Conservation (phyloP, 2,329 filamentous ascomycete species). For the Sporothrix euskadiensis region DNA sequence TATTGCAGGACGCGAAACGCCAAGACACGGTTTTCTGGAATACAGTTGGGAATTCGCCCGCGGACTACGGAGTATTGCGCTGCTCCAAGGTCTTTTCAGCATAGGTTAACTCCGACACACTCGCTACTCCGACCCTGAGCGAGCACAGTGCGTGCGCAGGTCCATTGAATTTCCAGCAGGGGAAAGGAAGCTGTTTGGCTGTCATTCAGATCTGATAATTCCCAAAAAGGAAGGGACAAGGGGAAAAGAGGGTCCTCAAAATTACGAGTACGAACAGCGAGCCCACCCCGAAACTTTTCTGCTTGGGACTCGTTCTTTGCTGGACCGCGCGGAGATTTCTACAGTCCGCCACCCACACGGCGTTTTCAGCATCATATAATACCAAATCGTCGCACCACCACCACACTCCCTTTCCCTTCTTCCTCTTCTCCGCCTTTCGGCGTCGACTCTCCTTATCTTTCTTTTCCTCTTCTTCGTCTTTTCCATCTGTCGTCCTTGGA, state of each 20-base stretch:
- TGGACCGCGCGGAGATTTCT: slow-evolving; percentile 23
- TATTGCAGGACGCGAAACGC: neutral
- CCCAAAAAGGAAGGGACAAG: slow-evolving; percentile 6
- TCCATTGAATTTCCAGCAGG: neutral
- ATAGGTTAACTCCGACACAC: slow-evolving; percentile 20
- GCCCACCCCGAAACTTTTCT: slow-evolving; percentile 14
- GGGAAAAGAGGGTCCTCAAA: slow-evolving; percentile 8
- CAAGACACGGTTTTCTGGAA: neutral
- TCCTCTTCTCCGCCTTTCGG: slow-evolving; percentile 16
- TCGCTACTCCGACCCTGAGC: slow-evolving; percentile 2
- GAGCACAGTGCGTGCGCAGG: slow-evolving; percentile 4
- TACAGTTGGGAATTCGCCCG: neutral
- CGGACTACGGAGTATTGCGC: slow-evolving; percentile 25
- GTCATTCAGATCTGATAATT: slow-evolving; percentile 19
- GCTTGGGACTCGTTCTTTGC: slow-evolving; percentile 2
- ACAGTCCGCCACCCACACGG: slow-evolving; percentile 11
- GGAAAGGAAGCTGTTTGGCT: neutral
- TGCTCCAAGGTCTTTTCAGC: slow-evolving; percentile 4
- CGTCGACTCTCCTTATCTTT: neutral
- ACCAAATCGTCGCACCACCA: slow-evolving; percentile 17
- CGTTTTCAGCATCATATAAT: slow-evolving; percentile 25
- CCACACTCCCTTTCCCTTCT: neutral
- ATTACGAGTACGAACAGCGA: slow-evolving; percentile 27
- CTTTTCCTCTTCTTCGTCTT: neutral
- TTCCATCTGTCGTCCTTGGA: neutral